Evolutionary conservation across 306 rosid species (phyloP), one percentile per base, ranked within the genome.

Genomic region (Aeschynomene evenia): DNA sequence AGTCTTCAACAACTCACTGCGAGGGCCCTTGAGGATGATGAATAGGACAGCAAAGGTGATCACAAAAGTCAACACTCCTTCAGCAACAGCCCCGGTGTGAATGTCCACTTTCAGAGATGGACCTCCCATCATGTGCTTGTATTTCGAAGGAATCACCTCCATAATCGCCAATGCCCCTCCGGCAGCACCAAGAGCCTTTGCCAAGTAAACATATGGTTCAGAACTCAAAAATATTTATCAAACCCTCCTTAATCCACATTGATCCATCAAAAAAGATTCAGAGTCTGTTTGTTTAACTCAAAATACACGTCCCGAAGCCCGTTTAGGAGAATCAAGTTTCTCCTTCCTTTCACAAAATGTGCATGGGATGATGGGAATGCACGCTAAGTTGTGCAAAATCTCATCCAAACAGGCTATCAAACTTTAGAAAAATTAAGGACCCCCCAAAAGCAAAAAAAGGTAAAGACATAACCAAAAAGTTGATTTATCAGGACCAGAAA

Each of bases 71-170:
- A 92, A 81, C 12, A 86, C 78, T 34, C 91, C 94, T 77, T 92
- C 98, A 34, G 89, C 92, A 28, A 81, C 45, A 65, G 95, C 95
- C 60, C 98, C 98, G 0, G 89, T 81, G 65, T 89, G 98, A 66
- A 87, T 45, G 72, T 89, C 96, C 66, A 92, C 96, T 79, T 92
- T 92, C 72, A 92, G 75, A 54, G 92, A 82, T 59, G 98, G 98
- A 0, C 98, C 98, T 12, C 88, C 88, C 3, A 89, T 82, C 96
- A 80, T 83, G 82, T 86, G 90, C 80, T 70, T 86, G 84, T 87
- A 89, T 45, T 89, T 58, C 1, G 46, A 15, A 14, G 94, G 89
- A 74, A 92, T 83, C 74, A 84, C 81, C 75, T 89, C 92, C 69
- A 72, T 80, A 45, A 92, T 83, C 39, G 92, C 91, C 79, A 92